Percentiles rank a stretch among this genome's conserved stretches.
These are phyloP conservation scores for Xylaria sp. DNA, from an alignment of 2,329 filamentous ascomycete species.

Conservation along the genomic window DNA sequence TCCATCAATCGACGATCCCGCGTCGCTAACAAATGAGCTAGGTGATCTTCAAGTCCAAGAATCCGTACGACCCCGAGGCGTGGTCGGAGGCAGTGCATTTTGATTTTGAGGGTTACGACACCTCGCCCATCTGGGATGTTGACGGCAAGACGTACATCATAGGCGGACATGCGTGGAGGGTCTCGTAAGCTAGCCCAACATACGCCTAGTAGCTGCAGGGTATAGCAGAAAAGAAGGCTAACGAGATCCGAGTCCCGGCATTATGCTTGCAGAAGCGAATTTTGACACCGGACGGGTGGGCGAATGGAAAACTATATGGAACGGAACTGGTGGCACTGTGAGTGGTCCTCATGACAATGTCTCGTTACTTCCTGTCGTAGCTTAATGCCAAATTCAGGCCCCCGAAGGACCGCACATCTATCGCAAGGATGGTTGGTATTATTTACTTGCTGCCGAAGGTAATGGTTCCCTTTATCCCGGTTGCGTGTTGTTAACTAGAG, in stretches of 20 bases:
- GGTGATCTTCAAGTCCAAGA: conserved; percentile 58
- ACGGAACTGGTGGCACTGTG: conserved; percentile 57
- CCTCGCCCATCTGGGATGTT: conserved; percentile 66
- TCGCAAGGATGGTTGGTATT: conserved; percentile 63
- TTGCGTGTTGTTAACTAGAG: neutral
- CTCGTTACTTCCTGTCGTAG: conserved; percentile 12
- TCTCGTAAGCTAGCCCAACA: conserved; percentile 40
- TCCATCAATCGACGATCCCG: neutral
- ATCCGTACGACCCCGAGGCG: conserved; percentile 55
- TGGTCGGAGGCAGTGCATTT: conserved; percentile 64
- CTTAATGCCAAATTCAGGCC: conserved; percentile 40
- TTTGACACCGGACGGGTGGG: conserved; percentile 55
- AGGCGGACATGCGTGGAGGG: conserved; percentile 54
- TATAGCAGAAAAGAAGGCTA: neutral
- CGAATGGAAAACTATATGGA: conserved; percentile 58
- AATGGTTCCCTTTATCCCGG: neutral
- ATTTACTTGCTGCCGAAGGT: conserved; percentile 65
- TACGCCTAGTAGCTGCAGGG: neutral
- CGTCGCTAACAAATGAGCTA: conserved; percentile 35
- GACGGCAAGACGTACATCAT: conserved; percentile 65
- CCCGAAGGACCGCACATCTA: conserved; percentile 68
- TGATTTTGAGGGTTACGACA: conserved; percentile 64
- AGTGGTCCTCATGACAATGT: conserved; percentile 10
- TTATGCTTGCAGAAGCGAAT: conserved; percentile 55
- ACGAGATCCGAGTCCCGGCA: conserved; percentile 50